A percentile compares a stretch with the other conserved stretches of the same genome.
phyloP scores from a whole-genome alignment of 805 yeast genomes.

The Pichia californica region DNA sequence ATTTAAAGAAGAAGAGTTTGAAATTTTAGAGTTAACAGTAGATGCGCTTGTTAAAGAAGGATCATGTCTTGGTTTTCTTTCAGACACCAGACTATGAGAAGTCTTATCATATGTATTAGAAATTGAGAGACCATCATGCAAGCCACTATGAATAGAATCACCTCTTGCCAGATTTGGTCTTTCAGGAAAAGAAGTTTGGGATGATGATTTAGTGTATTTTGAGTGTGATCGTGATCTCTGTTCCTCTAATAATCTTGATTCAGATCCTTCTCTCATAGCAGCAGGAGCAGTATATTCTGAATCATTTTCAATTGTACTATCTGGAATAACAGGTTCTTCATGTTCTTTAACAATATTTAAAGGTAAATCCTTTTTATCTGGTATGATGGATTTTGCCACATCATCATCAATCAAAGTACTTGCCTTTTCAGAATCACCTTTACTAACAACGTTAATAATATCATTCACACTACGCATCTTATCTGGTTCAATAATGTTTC shows the following conservation, averaged over 20 bases:
- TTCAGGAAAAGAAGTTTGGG: neutral
- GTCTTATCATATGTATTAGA: conserved; percentile 3
- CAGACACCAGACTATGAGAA: conserved; percentile 29
- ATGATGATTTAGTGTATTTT: conserved; percentile 1
- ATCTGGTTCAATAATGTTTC: conserved; percentile 21
- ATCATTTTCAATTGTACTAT: conserved; percentile 32
- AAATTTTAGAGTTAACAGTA: conserved; percentile 13
- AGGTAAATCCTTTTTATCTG: conserved; percentile 7
- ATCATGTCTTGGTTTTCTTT: conserved; percentile 35
- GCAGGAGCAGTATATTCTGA: conserved; percentile 37
- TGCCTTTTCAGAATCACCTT: conserved; percentile 22
- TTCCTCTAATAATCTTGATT: conserved; percentile 25
- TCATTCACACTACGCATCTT: conserved; percentile 26
- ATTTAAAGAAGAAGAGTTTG: conserved; percentile 36
- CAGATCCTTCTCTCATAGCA: conserved; percentile 37
- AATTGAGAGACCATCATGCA: conserved; percentile 30
- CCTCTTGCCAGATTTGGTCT: conserved; percentile 72
- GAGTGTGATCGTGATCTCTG: conserved; percentile 19
- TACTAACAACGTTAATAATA: conserved; percentile 27
- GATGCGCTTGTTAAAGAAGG: conserved; percentile 21
- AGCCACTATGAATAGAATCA: conserved; percentile 62
- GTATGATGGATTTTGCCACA: conserved; percentile 10
- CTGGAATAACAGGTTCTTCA: conserved; percentile 27
- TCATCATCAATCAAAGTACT: conserved; percentile 11
- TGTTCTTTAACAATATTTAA: conserved; percentile 10